These are phyloP conservation scores for Penicillium rolfsii DNA, from an alignment of 2,329 filamentous ascomycete species.

Conservation along the genomic window DNA sequence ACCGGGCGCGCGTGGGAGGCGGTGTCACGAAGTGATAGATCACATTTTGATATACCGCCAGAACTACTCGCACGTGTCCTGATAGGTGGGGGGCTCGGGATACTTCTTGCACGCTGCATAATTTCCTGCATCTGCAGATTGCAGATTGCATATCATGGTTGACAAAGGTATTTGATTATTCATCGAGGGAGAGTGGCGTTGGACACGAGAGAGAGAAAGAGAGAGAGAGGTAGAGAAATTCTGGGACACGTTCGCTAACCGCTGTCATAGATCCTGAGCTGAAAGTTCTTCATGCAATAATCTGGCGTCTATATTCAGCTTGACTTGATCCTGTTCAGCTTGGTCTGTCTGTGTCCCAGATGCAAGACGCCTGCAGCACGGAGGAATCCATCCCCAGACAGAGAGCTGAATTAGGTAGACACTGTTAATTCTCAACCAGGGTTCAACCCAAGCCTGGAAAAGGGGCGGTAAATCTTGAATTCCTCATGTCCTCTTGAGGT, in stretches of 20 bases:
- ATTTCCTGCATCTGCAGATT: neutral
- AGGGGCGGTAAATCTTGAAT: no score
- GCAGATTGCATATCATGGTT: neutral
- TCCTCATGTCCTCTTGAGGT: neutral
- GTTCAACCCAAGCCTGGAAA: neutral
- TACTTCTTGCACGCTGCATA: neutral
- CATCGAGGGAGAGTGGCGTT: neutral
- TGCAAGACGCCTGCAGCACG: neutral
- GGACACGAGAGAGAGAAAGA: neutral
- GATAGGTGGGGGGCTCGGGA: neutral
- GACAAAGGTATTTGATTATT: neutral
- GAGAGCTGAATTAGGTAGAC: neutral
- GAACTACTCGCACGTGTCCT: neutral
- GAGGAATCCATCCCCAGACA: neutral
- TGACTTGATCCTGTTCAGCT: neutral
- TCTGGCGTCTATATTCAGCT: neutral
- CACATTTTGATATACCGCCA: neutral
- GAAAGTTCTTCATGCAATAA: no score
- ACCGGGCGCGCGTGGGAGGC: slow-evolving; percentile 1
- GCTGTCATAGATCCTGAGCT: neutral
- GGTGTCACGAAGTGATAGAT: slow-evolving; percentile 1
- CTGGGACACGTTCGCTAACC: neutral
- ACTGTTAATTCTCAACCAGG: neutral
- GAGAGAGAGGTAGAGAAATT: no score
- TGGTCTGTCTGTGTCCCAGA: neutral